A percentile compares a stretch with the other conserved stretches of the same genome.
Conservation (phyloP, 1,139 yeast genomes). For the Nematodospora anomalae region DNA sequence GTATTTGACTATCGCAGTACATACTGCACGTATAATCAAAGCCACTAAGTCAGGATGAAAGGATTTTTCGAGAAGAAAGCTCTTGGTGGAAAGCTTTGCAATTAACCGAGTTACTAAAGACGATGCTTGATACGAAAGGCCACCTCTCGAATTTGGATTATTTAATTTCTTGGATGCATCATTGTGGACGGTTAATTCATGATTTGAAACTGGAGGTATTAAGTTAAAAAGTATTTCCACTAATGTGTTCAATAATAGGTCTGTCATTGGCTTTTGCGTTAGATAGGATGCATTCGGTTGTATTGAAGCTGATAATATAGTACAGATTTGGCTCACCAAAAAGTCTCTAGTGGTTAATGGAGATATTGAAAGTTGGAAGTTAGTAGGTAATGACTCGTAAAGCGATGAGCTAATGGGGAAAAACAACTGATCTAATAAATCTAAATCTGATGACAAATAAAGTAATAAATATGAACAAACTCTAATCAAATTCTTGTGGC, state of each 20-base stretch:
- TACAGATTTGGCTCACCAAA: constrained; percentile 52
- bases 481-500: constrained; percentile 52
- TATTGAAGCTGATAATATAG: constrained; percentile 12
- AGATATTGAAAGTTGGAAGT: constrained; percentile 37
- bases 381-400: constrained; percentile 49
- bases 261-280: constrained; percentile 9
- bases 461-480: constrained; percentile 61
- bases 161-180: constrained; percentile 29
- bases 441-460: constrained; percentile 55
- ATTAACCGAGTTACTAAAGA: constrained; percentile 57
- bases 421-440: constrained; percentile 37
- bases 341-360: constrained; percentile 63
- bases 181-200: constrained; percentile 18
- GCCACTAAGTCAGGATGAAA: constrained; percentile 61
- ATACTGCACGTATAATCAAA: constrained; percentile 52
- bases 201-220: constrained; percentile 43
- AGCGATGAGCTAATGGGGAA: constrained; percentile 38
- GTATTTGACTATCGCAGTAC: constrained; percentile 49
- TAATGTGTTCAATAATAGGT: constrained; percentile 28
- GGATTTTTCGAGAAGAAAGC: constrained; percentile 43
- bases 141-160: constrained; percentile 40
- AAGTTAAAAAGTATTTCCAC: constrained; percentile 62
- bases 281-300: constrained; percentile 4
- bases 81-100: constrained; percentile 39
- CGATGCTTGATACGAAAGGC: constrained; percentile 62